phyloP scores from a whole-genome alignment of 257 asterid species.

The Cinchona pubescens region DNA sequence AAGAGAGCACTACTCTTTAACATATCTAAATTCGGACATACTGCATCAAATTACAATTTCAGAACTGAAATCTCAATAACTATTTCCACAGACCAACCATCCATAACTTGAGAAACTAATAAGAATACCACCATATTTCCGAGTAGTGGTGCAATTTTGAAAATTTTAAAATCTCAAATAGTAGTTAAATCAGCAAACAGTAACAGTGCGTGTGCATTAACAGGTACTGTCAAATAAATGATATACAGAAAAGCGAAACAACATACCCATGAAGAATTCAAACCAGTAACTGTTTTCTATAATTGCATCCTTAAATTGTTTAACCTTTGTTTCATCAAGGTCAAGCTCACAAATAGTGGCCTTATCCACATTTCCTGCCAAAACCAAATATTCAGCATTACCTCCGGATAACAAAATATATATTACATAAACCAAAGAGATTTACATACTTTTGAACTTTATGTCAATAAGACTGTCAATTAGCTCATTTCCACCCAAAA shows the following conservation, averaged over 20 bases:
- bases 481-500: conserved; percentile 97
- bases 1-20: neutral
- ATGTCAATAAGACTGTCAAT: conserved; percentile 84
- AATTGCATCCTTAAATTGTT: conserved; percentile 56
- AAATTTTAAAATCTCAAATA: neutral
- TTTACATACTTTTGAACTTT: conserved; percentile 65
- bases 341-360: conserved; percentile 44
- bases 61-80: neutral
- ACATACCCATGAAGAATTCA: conserved; percentile 60
- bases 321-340: conserved; percentile 52
- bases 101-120: neutral
- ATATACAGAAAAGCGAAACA: neutral
- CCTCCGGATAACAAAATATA: conserved; percentile 6
- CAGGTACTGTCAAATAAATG: neutral
- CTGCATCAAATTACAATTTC: neutral
- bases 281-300: conserved; percentile 61
- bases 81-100: neutral
- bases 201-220: neutral
- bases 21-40: neutral
- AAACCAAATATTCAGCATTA: conserved; percentile 13
- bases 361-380: conserved; percentile 64
- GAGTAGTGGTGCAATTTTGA: no score
- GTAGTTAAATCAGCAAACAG: neutral
- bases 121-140: neutral
- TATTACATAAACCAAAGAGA: conserved; percentile 5